A percentile compares a stretch with the other conserved stretches of the same genome.
Evolutionary conservation across 495 filamentous ascomycete genomes (phyloP).

Genomic region (Penicillium goetzii): DNA sequence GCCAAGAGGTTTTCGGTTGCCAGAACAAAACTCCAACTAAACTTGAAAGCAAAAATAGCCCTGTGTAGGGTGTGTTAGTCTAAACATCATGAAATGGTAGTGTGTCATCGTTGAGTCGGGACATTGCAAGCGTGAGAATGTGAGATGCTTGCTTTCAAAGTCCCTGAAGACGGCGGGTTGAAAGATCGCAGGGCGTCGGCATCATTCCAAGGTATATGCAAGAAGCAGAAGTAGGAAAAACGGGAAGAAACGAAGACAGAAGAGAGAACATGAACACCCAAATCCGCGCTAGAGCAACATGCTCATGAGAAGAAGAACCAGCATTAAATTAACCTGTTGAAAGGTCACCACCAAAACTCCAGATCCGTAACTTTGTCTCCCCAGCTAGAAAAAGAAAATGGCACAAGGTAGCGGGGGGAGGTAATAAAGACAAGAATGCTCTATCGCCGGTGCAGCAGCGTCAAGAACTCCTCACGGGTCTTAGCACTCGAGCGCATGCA

Average conservation of each 20-base stretch:
- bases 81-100: constrained; percentile 21
- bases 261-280: constrained; percentile 13
- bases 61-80: constrained; percentile 24
- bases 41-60: constrained; percentile 12
- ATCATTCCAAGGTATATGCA: constrained; percentile 22
- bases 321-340: constrained; percentile 39
- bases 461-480: constrained; percentile 93
- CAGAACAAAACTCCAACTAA: constrained; percentile 17
- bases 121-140: constrained; percentile 1
- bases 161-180: constrained; percentile 4
- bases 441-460: constrained; percentile 68
- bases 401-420: constrained; percentile 15
- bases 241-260: constrained; percentile 11
- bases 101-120: constrained; percentile 12
- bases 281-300: constrained; percentile 16
- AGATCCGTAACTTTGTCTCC: constrained; percentile 36
- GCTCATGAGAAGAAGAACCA: constrained; percentile 18
- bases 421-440: constrained; percentile 5
- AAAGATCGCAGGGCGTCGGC: constrained; percentile 20
- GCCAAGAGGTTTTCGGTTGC: constrained; percentile 19
- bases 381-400: constrained; percentile 33
- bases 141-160: neutral
- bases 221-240: constrained; percentile 6
- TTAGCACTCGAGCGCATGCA: constrained; percentile 91
- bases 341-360: constrained; percentile 49